These are phyloP conservation scores for Tolypocladium ovalisporum DNA, from an alignment of 2,329 filamentous ascomycete species.

Conservation along the genomic window DNA sequence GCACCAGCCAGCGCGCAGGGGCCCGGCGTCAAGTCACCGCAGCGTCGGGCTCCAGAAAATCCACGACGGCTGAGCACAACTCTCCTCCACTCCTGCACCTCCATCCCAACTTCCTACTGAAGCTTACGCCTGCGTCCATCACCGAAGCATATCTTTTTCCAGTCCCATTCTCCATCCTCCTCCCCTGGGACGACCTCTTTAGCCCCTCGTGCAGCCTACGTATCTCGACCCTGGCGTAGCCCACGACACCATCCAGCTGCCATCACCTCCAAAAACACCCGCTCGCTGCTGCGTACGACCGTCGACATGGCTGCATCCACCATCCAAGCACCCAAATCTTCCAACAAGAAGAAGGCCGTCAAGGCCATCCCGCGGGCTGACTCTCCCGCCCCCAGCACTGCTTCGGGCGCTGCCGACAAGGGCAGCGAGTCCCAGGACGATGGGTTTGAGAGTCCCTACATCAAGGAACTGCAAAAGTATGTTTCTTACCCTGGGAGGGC, in stretches of 20 bases:
- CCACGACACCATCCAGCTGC: background rate
- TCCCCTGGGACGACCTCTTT: background rate
- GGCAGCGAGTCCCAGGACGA: conserved; percentile 48
- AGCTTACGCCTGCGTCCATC: background rate
- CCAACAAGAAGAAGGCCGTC: conserved; percentile 58
- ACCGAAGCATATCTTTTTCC: background rate
- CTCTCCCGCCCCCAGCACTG: conserved; percentile 39
- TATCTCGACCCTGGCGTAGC: background rate
- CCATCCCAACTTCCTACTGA: background rate
- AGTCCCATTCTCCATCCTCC: background rate
- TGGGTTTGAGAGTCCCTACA: conserved; percentile 60
- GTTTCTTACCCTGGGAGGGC: conserved; percentile 16
- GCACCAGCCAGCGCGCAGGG: background rate
- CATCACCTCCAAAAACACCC: background rate
- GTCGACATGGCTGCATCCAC: conserved; percentile 50
- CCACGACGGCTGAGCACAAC: too few relatives aligned
- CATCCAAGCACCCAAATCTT: conserved; percentile 50
- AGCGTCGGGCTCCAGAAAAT: background rate
- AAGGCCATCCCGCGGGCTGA: conserved; percentile 41
- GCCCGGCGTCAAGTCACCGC: background rate
- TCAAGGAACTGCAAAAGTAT: conserved; percentile 87
- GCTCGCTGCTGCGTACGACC: conserved; percentile 1
- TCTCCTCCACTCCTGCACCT: background rate
- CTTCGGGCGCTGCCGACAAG: conserved; percentile 37
- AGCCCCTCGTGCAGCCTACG: background rate